phyloP scores from a whole-genome alignment of 345 rosid species.

The Erucastrum elatum region DNA sequence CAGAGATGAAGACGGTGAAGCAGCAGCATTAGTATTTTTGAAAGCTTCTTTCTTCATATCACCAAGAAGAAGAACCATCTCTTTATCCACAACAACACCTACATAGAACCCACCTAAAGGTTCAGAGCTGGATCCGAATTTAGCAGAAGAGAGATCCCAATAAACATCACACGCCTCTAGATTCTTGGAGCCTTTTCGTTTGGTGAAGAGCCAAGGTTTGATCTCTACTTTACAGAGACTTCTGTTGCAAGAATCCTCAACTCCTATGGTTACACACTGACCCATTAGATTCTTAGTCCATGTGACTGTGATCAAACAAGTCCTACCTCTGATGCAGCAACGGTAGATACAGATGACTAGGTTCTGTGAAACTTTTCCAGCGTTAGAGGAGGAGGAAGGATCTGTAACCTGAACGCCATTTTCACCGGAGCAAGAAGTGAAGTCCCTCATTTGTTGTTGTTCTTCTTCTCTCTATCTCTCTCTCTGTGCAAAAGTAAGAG shows the following conservation, averaged over 20 bases:
- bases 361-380: conserved; percentile 66
- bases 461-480: conserved; percentile 20
- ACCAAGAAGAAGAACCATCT: conserved; percentile 77
- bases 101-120: conserved; percentile 83
- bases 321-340: conserved; percentile 61
- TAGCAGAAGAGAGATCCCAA: conserved; percentile 87
- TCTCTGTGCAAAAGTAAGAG: conserved; percentile 15
- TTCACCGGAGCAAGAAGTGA: conserved; percentile 93
- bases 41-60: conserved; percentile 87
- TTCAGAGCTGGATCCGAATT: conserved; percentile 88
- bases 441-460: conserved; percentile 66
- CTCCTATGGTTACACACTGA: conserved; percentile 70
- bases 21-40: conserved; percentile 57
- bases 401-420: conserved; percentile 88
- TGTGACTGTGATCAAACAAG: conserved; percentile 67
- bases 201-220: conserved; percentile 91
- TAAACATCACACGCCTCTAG: conserved; percentile 72
- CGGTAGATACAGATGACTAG: conserved; percentile 73
- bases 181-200: conserved; percentile 82
- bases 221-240: conserved; percentile 91
- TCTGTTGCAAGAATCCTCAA: conserved; percentile 71
- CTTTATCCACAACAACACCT: conserved; percentile 64
- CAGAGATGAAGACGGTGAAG: conserved; percentile 38
- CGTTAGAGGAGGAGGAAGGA: conserved; percentile 70
- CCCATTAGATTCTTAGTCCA: conserved; percentile 97